Base-by-base conservation (phyloP, 2,329 filamentous ascomycete species). In the Stylonectria norvegica region DNA sequence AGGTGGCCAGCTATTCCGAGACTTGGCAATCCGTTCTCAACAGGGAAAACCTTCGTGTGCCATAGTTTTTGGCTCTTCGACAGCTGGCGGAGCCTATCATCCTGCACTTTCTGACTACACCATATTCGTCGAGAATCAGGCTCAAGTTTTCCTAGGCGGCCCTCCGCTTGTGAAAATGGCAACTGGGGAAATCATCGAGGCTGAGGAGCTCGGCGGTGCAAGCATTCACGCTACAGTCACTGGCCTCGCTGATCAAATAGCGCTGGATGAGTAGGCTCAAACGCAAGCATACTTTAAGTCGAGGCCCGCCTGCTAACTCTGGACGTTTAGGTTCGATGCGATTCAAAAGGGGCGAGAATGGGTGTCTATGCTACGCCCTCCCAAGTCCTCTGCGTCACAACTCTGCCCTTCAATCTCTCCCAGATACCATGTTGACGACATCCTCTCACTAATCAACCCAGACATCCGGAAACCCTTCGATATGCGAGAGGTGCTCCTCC, bases 131-230 rank as follows among this genome's bases (percentile, higher is more conserved):
- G 20, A 68, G 29, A 57, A 63, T 11, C 66, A 72, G 43, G 68
- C 66, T 0, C 68, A 71, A 39, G 67, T 65, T 0, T 72, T 70
- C 35, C 56, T 71, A 1, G 69, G 61, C 5, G 68, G 69, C 0
- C 69, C 69, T 0, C 69, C 69, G 0, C 55, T 71, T 6, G 68
- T 71, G 1, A 69, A 70, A 42, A 70, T 71, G 68, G 68, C 69
- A 0, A 72, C 68, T 0, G 68, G 69, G 2, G 68, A 72, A 36
- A 46, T 64, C 0, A 61, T 68, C 15, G 64, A 54, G 1, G 65
- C 69, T 0, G 69, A 71, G 40, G 58, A 57, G 29, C 54, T 72
- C 2, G 68, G 69, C 5, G 68, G 69, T 11, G 68, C 67, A 3
- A 55, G 60, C 14, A 60, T 69, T 11, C 68, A 71, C 45, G 63